Evolutionary conservation across 2,329 filamentous ascomycete species (phyloP), one percentile per base, ranked within the genome.

Genomic region (Stagonosporopsis cucurbitacearum): DNA sequence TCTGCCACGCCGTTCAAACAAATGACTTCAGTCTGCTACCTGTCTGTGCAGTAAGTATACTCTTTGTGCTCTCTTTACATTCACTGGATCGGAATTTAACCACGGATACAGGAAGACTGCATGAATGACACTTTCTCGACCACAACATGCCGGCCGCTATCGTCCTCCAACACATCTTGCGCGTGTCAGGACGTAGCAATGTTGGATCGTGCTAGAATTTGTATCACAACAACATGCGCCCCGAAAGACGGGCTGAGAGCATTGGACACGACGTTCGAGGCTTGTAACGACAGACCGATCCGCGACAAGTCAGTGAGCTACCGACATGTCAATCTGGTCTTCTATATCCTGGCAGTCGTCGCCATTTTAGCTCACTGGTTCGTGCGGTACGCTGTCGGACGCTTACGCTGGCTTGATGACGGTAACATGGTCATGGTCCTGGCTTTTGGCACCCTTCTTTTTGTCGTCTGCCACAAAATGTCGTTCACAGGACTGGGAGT

Each of bases 401-500:
- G 55, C 11, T 22, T 58, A 33, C 41, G 42, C 4, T 47, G 40
- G 44, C 41, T 54, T 9, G 55, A 53, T 33, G 45, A 54, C 4
- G 40, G 45, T 4, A 53, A 50, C 22, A 41, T 44, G 22, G 20
- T 42, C n/a, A 50, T 53, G 35, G 36, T 57, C 22, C 20, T 53
- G 3, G 44, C 43, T 9, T 13, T 45, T 15, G n/a, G 53, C 17
- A 47, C 46, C 13, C 19, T 58, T 1, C 26, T 60, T 6, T 60
- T 58, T n/a, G 50, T 42, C 1, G 47, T 50, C 2, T 54, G 50
- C 26, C 48, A 54, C 17, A 50, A 45, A n/a, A 60, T 60, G 54
- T 60, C 57, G 4, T 63, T 46, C 20, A 50, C 39, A 12, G 60
- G 58, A 4, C 33, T 63, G 2, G 58, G 60, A 3, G 35, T 48